Percentiles rank a stretch among this genome's conserved stretches.
Conservation (phyloP, 2,329 filamentous ascomycete genomes). For the Ophiocordyceps sinensis region DNA sequence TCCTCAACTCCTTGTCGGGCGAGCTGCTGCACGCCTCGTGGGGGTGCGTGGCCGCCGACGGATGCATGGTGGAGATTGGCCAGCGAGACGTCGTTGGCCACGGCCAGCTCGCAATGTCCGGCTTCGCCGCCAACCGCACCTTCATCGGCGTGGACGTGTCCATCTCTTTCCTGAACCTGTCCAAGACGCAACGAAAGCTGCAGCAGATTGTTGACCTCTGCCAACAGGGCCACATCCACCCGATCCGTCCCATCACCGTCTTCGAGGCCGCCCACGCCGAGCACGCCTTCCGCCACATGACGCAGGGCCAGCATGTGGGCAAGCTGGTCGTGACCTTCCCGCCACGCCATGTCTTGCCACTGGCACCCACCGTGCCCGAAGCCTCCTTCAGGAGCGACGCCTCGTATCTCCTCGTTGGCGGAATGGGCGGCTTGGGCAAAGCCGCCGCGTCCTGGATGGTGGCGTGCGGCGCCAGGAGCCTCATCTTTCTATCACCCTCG, state of each 20-base stretch:
- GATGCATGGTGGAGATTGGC: constrained; percentile 21
- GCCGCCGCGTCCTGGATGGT: constrained; percentile 1
- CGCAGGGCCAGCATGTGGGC: constrained; percentile 8
- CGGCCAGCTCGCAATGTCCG: constrained; percentile 25
- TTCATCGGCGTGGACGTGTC: too few relatives aligned
- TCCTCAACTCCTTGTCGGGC: constrained; percentile 16
- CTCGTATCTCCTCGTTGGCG: constrained; percentile 7
- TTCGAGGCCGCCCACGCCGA: constrained; percentile 5
- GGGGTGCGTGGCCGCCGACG: constrained; percentile 19
- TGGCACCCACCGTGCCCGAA: neutral
- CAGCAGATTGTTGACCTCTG: neutral
- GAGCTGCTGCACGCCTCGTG: constrained; percentile 16
- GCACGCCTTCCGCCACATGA: constrained; percentile 8
- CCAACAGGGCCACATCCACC: neutral
- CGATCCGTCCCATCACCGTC: constrained; percentile 3
- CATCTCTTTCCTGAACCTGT: too few relatives aligned
- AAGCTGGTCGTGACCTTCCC: constrained; percentile 8
- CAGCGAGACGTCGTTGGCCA: constrained; percentile 19
- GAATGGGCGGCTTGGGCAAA: neutral
- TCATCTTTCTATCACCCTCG: constrained; percentile 1
- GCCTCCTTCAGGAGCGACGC: neutral
- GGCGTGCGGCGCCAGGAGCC: neutral
- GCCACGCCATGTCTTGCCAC: too few relatives aligned
- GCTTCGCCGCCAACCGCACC: constrained; percentile 20
- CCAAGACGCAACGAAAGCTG: too few relatives aligned